Evolutionary conservation across 495 filamentous ascomycete genomes (phyloP).

Genomic region (Opeltia flavorubescens): DNA sequence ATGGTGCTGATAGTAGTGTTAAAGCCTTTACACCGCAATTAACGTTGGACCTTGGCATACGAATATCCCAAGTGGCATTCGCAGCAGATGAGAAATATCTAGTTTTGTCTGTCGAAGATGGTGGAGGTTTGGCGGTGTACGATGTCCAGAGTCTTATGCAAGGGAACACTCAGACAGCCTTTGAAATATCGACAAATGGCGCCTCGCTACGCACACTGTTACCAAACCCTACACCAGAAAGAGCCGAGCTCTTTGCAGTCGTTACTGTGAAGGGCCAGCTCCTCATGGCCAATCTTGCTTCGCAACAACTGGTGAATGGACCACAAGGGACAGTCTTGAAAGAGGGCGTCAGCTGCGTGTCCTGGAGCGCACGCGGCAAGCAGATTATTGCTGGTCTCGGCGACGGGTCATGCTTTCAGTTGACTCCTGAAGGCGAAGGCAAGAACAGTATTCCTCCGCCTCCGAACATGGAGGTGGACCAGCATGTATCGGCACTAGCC

Average conservation of each 20-base stretch:
- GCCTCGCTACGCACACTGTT: constrained; percentile 57
- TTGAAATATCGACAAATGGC: constrained; percentile 66
- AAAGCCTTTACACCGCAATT: constrained; percentile 62
- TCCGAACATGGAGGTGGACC: constrained; percentile 46
- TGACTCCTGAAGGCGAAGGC: constrained; percentile 62
- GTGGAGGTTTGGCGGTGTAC: constrained; percentile 74
- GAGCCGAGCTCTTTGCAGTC: constrained; percentile 53
- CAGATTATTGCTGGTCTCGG: constrained; percentile 80
- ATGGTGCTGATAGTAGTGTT: constrained; percentile 44
- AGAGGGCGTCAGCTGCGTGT: constrained; percentile 64
- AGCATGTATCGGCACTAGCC: constrained; percentile 67
- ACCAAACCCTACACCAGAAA: constrained; percentile 64
- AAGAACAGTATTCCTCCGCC: constrained; percentile 72
- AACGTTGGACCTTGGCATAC: constrained; percentile 53
- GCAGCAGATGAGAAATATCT: constrained; percentile 73
- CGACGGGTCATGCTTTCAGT: constrained; percentile 67
- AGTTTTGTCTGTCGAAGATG: constrained; percentile 67
- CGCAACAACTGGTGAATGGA: constrained; percentile 43
- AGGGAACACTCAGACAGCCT: constrained; percentile 47
- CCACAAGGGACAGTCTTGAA: constrained; percentile 53
- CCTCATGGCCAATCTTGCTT: constrained; percentile 65
- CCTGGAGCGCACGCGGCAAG: constrained; percentile 89
- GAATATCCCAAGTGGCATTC: constrained; percentile 82
- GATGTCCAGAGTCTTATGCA: constrained; percentile 50
- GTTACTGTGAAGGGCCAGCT: constrained; percentile 71